Percentiles rank a stretch among this genome's conserved stretches.
Evolutionary conservation across 768 basidiomycete genomes (phyloP).

Genomic region (Daedaleopsis sinensis): DNA sequence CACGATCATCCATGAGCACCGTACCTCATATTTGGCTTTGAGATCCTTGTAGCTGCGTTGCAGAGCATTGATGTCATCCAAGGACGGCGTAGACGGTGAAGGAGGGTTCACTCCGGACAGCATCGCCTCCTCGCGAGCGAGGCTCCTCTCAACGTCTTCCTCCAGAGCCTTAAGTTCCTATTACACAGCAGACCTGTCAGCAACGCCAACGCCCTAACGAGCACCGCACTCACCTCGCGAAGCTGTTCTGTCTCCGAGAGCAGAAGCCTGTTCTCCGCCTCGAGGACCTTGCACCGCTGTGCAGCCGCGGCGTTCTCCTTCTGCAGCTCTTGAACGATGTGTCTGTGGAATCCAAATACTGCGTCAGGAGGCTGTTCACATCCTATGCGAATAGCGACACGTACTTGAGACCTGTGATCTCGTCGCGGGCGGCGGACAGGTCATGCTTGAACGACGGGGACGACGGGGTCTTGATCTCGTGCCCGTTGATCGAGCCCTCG

Average conservation of each 20-base stretch:
- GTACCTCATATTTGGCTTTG: constrained; percentile 56
- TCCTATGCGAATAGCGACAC: constrained; percentile 21
- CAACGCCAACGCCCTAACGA: neutral
- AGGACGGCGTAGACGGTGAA: constrained; percentile 9
- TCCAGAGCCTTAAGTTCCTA: constrained; percentile 81
- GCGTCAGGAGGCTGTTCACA: constrained; percentile 1
- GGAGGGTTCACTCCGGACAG: constrained; percentile 26
- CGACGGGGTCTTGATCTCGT: constrained; percentile 33
- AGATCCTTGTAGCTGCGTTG: constrained; percentile 51
- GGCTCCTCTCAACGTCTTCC: constrained; percentile 66
- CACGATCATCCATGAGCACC: constrained; percentile 11
- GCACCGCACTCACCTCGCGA: constrained; percentile 55
- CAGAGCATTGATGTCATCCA: constrained; percentile 41
- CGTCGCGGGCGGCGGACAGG: constrained; percentile 52
- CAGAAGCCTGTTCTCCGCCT: constrained; percentile 76
- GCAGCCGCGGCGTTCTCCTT: constrained; percentile 69
- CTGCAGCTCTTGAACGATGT: constrained; percentile 87
- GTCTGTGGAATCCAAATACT: constrained; percentile 43
- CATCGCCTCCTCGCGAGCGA: constrained; percentile 51
- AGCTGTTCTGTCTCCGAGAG: constrained; percentile 70
- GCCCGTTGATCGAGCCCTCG: constrained; percentile 52
- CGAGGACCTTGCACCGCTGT: constrained; percentile 71
- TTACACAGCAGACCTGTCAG: neutral
- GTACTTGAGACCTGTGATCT: constrained; percentile 85
- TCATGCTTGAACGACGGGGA: constrained; percentile 53